Percentiles rank a stretch among this genome's conserved stretches.
These are phyloP conservation scores for Myriosclerotinia scirpicola DNA, from an alignment of 2,329 filamentous ascomycete species.

Conservation along the genomic window DNA sequence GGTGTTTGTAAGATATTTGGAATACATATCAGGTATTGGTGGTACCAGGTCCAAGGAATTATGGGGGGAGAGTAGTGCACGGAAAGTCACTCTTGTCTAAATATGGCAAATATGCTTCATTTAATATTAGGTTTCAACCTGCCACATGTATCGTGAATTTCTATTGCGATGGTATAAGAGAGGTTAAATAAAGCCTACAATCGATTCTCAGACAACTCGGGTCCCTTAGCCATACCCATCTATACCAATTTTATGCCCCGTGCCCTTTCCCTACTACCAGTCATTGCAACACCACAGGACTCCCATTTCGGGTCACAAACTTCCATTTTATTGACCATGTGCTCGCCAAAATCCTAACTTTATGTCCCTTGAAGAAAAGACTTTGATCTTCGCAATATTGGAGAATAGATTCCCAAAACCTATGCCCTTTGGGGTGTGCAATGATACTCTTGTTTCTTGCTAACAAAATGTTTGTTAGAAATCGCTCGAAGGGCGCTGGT, in stretches of 20 bases:
- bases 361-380: neutral
- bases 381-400: neutral
- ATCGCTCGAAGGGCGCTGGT: neutral
- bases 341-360: too few relatives aligned
- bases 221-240: neutral
- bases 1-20: conserved; percentile 19
- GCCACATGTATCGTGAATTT: neutral
- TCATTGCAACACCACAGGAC: neutral
- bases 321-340: neutral
- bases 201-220: neutral
- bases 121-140: neutral
- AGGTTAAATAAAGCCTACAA: neutral
- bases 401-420: neutral
- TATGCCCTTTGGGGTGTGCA: too few relatives aligned
- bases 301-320: neutral
- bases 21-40: neutral
- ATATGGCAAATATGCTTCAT: neutral
- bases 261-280: neutral
- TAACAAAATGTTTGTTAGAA: too few relatives aligned
- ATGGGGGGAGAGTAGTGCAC: conserved; percentile 1
- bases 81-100: conserved; percentile 11
- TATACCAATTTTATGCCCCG: neutral
- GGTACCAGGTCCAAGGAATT: conserved; percentile 1
- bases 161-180: neutral
- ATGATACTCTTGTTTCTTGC: neutral